Base-by-base conservation (phyloP, 352 stramenopile genomes). In the Thalassiosira livingstoniorum region DNA sequence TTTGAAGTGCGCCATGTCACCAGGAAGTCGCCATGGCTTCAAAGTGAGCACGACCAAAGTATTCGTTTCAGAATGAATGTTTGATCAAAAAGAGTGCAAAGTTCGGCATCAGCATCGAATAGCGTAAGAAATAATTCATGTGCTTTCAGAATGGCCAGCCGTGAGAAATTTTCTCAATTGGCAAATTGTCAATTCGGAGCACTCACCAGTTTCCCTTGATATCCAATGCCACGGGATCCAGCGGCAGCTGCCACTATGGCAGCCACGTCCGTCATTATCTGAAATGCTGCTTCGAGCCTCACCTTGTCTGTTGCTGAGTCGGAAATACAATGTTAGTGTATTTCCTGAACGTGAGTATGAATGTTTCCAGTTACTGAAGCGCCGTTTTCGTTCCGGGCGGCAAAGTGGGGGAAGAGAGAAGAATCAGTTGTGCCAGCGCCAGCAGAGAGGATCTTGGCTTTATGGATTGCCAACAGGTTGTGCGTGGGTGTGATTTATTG, bases 1-100 rank as follows among this genome's bases (percentile, higher is more conserved):
- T 39, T 97, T 97, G 89, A 99, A 99, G 81, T 97, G 97, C 84
- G 96, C 97, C 93, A 99, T 97, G 85, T 99, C 98, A 15, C 91
- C 94, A 4, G 95, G 91, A 55, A 99, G 88, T 23, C 93, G 92
- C 98, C 97, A 99, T 53, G 97, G 97, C 75, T 99, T 63, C 80
- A 60, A 83, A 43, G 58, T 34, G 27, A n/a, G n/a, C n/a, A n/a
- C n/a, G n/a, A n/a, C n/a, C n/a, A n/a, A n/a, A n/a, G n/a, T n/a
- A n/a, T n/a, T n/a, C n/a, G n/a, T n/a, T n/a, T n/a, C n/a, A n/a
- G n/a, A 7, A 35, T n/a, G 13, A 4, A 55, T 58, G 21, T 23
- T 18, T 31, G 31, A 31, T 25, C 47, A 63, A 25, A 32, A 51
- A 32, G 31, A 2, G 53, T 35, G 34, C 4, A 42, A 37, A 2